Percentiles rank a stretch among this genome's conserved stretches.
Evolutionary conservation across 306 rosid genomes (phyloP).

Genomic region (Dryas octopetala): DNA sequence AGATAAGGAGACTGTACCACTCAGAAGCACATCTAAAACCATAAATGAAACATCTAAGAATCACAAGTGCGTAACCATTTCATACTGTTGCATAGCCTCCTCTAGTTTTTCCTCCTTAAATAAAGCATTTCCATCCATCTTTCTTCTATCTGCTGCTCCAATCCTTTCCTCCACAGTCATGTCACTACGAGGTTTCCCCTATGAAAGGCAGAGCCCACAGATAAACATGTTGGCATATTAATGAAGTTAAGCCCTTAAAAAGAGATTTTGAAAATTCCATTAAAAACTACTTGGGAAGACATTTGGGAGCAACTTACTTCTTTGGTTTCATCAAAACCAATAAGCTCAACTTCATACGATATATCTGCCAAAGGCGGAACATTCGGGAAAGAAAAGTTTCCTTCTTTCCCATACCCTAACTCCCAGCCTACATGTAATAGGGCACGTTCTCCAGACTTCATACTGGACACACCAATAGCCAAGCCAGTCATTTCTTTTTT

Average conservation of each 20-base stretch:
- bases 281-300: slow-evolving; percentile 2
- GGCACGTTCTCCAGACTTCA: slow-evolving; percentile 88
- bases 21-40: slow-evolving; percentile 6
- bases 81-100: slow-evolving; percentile 99
- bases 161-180: slow-evolving; percentile 97
- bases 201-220: slow-evolving; percentile 4
- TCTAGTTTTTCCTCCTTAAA: slow-evolving; percentile 85
- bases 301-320: slow-evolving; percentile 51
- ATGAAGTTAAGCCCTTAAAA: slow-evolving; percentile 15
- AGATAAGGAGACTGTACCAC: neutral
- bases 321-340: slow-evolving; percentile 88
- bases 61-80: slow-evolving; percentile 69
- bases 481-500: slow-evolving; percentile 91
- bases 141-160: slow-evolving; percentile 84
- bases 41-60: slow-evolving; percentile 32
- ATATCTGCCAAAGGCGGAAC: slow-evolving; percentile 96
- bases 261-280: neutral
- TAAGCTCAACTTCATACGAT: slow-evolving; percentile 87
- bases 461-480: slow-evolving; percentile 79
- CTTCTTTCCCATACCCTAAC: slow-evolving; percentile 87
- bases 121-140: slow-evolving; percentile 88
- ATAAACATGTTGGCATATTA: slow-evolving; percentile 34
- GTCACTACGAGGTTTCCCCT: slow-evolving; percentile 94
- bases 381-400: slow-evolving; percentile 87
- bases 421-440: slow-evolving; percentile 90